phyloP scores from a whole-genome alignment of 2,329 filamentous ascomycete genomes.

The Cryphonectria japonica region DNA sequence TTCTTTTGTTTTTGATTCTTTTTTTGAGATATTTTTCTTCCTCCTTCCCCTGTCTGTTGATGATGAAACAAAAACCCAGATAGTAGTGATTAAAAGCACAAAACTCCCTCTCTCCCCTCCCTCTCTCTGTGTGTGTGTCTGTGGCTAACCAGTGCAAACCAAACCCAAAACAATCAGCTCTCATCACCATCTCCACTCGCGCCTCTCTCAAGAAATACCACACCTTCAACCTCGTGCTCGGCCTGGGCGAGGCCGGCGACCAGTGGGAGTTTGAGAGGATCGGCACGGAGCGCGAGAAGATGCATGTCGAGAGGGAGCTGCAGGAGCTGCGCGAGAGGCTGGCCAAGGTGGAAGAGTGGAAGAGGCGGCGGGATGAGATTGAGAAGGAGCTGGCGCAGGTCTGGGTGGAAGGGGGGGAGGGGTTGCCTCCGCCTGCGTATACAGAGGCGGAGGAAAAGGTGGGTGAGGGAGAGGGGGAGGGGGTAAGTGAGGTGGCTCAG shows the following conservation, averaged over 20 bases:
- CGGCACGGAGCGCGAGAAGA: constrained; percentile 90
- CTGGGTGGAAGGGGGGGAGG: constrained; percentile 59
- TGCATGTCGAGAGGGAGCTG: constrained; percentile 89
- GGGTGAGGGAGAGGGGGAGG: neutral
- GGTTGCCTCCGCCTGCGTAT: constrained; percentile 50
- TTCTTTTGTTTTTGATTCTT: neutral
- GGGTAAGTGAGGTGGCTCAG: neutral
- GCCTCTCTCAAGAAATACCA: constrained; percentile 96
- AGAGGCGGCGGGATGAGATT: constrained; percentile 76
- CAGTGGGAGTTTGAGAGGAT: constrained; percentile 94
- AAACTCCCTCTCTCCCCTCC: neutral
- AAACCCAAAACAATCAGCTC: constrained; percentile 51
- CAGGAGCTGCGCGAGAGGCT: constrained; percentile 81
- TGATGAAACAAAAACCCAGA: too few relatives aligned
- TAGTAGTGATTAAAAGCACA: too few relatives aligned
- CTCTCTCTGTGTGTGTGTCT: neutral
- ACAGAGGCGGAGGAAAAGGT: constrained; percentile 33
- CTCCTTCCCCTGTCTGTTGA: too few relatives aligned
- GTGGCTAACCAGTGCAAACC: neutral
- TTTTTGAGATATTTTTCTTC: neutral
- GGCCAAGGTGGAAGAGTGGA: constrained; percentile 82
- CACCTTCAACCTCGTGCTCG: constrained; percentile 85
- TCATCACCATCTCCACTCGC: constrained; percentile 94
- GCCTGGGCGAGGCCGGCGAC: constrained; percentile 77
- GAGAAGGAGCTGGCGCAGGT: constrained; percentile 75